A percentile compares a stretch with the other conserved stretches of the same genome.
Conservation (phyloP, 495 filamentous ascomycete species). For the Penicillium mononematosum region DNA sequence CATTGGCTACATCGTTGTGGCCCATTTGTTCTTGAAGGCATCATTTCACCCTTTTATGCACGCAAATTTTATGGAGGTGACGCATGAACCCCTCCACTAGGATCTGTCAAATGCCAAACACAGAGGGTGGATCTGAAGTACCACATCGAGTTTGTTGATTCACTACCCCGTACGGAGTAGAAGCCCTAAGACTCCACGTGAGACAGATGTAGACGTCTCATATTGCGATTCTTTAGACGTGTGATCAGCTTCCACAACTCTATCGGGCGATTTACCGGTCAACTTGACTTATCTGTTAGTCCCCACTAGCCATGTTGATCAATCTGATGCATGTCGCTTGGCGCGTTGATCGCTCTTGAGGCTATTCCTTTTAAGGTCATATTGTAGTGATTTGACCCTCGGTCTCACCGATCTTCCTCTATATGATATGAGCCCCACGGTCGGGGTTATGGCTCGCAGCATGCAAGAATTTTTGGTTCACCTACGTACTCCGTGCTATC, state of each 20-base stretch:
- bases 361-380: neutral
- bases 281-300: slow-evolving; percentile 9
- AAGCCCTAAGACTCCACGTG: neutral
- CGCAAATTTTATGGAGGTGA: slow-evolving; percentile 2
- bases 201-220: neutral
- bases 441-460: slow-evolving; percentile 9
- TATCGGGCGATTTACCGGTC: slow-evolving; percentile 28
- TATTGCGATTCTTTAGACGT: neutral
- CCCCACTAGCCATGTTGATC: slow-evolving; percentile 23
- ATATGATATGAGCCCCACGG: neutral
- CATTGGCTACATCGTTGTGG: neutral
- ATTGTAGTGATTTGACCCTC: neutral
- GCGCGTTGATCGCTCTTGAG: slow-evolving; percentile 17
- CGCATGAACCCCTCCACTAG: slow-evolving; percentile 14
- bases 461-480: slow-evolving; percentile 1
- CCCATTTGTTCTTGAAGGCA: neutral
- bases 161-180: neutral
- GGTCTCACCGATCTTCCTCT: slow-evolving; percentile 13
- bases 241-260: neutral
- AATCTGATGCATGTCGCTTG: slow-evolving; percentile 32
- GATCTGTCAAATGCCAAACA: slow-evolving; percentile 2
- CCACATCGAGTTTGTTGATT: neutral
- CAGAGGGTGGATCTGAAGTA: neutral
- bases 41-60: slow-evolving; percentile 2
- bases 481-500: neutral